phyloP scores from a whole-genome alignment of 75 land plant species.

The Cunninghamia lanceolata region DNA sequence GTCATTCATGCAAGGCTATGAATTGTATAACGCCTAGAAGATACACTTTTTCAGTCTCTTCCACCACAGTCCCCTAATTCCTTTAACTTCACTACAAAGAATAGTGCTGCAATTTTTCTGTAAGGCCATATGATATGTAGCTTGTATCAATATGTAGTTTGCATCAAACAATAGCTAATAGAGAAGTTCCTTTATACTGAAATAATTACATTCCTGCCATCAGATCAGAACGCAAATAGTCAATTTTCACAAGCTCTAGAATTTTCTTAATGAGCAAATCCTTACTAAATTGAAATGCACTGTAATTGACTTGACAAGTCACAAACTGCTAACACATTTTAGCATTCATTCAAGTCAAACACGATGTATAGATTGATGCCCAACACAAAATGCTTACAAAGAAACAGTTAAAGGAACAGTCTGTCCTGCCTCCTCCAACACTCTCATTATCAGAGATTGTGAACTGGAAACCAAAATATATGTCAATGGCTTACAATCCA shows the following conservation, averaged over 20 bases:
- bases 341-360: not conserved
- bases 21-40: not conserved
- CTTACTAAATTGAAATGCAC: not conserved
- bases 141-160: not conserved
- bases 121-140: slow-evolving; percentile 3
- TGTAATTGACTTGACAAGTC: not conserved
- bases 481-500: not conserved
- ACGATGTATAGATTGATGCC: not conserved
- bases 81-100: not conserved
- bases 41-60: slow-evolving; percentile 7
- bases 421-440: not conserved
- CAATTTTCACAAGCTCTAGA: not conserved
- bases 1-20: not conserved
- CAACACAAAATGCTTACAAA: not conserved
- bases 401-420: not conserved
- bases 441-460: not conserved
- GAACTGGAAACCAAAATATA: not conserved
- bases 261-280: not conserved
- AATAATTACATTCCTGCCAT: not conserved
- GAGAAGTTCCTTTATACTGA: not conserved
- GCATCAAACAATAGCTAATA: not conserved
- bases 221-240: not conserved
- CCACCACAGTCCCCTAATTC: slow-evolving; percentile 6
- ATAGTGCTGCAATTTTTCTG: not conserved
- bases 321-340: not conserved